Evolutionary conservation across 2,329 filamentous ascomycete genomes (phyloP).

Genomic region (Diaporthe vaccinii): DNA sequence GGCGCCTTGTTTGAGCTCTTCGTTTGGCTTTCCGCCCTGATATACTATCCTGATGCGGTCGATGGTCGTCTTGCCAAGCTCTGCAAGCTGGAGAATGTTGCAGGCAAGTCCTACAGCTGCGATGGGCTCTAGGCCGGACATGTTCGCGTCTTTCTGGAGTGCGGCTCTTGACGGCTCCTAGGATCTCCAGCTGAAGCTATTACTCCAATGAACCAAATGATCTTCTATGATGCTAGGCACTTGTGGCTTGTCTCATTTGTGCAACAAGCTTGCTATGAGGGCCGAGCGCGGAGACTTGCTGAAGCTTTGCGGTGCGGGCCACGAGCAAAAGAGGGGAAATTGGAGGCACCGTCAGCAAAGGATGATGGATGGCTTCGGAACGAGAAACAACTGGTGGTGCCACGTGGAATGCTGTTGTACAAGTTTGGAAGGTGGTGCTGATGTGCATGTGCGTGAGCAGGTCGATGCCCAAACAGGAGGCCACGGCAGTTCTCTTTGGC

Average conservation of each 20-base stretch:
- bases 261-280: too few species aligned
- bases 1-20: neutral
- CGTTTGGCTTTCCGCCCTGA: neutral
- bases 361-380: too few species aligned
- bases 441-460: too few species aligned
- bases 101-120: slow-evolving; percentile 15
- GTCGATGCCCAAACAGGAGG: too few species aligned
- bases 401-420: too few species aligned
- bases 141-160: neutral
- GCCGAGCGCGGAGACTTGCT: neutral
- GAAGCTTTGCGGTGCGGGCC: neutral
- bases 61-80: neutral
- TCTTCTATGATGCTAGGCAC: fast-evolving
- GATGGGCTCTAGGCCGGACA: slow-evolving; percentile 6
- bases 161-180: neutral
- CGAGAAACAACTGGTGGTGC: too few species aligned
- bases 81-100: slow-evolving; percentile 17
- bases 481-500: too few species aligned
- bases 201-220: fast-evolving
- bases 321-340: neutral
- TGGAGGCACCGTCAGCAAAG: too few species aligned
- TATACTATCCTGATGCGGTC: neutral
- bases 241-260: fast-evolving
- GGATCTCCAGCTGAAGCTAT: neutral
- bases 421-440: too few species aligned